A percentile compares a stretch with the other conserved stretches of the same genome.
Conservation (phyloP, 768 basidiomycete species). For the Lentinula boryana region DNA sequence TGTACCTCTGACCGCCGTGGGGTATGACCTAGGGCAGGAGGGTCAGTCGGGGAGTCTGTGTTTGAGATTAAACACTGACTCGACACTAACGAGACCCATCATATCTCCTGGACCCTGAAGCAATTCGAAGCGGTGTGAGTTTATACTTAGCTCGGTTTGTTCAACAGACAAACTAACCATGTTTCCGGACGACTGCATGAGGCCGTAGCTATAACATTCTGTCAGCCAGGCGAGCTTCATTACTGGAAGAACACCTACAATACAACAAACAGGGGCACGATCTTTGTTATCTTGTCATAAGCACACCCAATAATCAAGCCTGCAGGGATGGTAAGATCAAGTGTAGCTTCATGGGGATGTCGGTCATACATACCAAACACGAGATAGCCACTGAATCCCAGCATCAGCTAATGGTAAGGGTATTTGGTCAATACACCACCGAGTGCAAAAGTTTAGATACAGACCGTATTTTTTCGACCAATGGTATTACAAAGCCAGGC, state of each 20-base stretch:
- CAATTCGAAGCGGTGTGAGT: background rate
- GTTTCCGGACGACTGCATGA: slow-evolving; percentile 73
- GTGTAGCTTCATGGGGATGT: background rate
- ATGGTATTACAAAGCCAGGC: slow-evolving; percentile 42
- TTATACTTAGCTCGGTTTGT: background rate
- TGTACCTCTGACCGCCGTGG: slow-evolving; percentile 63
- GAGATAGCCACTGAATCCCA: slow-evolving; percentile 64
- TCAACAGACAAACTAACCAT: slow-evolving; percentile 29
- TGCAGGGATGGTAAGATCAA: background rate
- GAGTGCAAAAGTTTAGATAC: slow-evolving; percentile 12
- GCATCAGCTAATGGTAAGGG: slow-evolving; percentile 43
- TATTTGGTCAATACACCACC: background rate
- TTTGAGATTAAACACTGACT: slow-evolving; percentile 33
- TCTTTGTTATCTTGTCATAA: slow-evolving; percentile 58
- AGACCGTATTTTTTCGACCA: slow-evolving; percentile 52
- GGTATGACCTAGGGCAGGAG: slow-evolving; percentile 40
- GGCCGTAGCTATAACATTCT: slow-evolving; percentile 42
- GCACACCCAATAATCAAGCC: slow-evolving; percentile 54
- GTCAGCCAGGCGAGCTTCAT: background rate
- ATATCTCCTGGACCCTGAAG: slow-evolving; percentile 65
- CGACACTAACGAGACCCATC: slow-evolving; percentile 59
- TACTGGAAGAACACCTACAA: slow-evolving; percentile 35
- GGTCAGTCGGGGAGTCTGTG: slow-evolving; percentile 1
- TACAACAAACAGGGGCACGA: slow-evolving; percentile 60
- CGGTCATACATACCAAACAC: slow-evolving; percentile 40